phyloP scores from a whole-genome alignment of 305 asterid genomes.

The Ajuga reptans region DNA sequence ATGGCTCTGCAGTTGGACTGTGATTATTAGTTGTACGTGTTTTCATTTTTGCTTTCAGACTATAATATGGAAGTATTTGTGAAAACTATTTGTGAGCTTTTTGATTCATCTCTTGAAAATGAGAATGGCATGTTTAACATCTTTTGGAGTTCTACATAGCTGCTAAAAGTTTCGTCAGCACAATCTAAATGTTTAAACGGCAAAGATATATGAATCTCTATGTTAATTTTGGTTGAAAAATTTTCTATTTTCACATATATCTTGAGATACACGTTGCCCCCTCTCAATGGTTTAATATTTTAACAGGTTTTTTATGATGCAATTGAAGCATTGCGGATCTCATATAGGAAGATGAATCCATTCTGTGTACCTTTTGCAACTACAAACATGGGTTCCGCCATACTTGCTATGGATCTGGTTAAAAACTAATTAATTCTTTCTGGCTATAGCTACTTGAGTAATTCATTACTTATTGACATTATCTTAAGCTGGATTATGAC shows the following conservation, averaged over 20 bases:
- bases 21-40: slow-evolving; percentile 7
- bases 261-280: neutral
- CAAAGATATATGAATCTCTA: neutral
- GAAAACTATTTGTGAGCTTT: neutral
- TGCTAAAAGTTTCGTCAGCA: neutral
- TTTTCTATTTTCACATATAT: neutral
- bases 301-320: slow-evolving; percentile 74
- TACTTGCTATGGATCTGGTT: slow-evolving; percentile 90
- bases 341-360: slow-evolving; percentile 88
- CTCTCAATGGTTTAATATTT: slow-evolving; percentile 24
- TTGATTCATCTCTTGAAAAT: neutral
- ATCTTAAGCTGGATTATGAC: slow-evolving; percentile 21
- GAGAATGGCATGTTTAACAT: neutral
- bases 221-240: neutral
- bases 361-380: slow-evolving; percentile 81
- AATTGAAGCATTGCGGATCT: slow-evolving; percentile 69
- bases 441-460: neutral
- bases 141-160: neutral
- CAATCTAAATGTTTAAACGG: neutral
- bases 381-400: slow-evolving; percentile 89
- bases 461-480: neutral
- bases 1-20: neutral
- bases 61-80: neutral
- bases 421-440: slow-evolving; percentile 17
- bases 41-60: neutral